Percentiles rank a stretch among this genome's conserved stretches.
These are phyloP conservation scores for Colletotrichum magnum DNA, from an alignment of 2,329 filamentous ascomycete genomes.

Conservation along the genomic window DNA sequence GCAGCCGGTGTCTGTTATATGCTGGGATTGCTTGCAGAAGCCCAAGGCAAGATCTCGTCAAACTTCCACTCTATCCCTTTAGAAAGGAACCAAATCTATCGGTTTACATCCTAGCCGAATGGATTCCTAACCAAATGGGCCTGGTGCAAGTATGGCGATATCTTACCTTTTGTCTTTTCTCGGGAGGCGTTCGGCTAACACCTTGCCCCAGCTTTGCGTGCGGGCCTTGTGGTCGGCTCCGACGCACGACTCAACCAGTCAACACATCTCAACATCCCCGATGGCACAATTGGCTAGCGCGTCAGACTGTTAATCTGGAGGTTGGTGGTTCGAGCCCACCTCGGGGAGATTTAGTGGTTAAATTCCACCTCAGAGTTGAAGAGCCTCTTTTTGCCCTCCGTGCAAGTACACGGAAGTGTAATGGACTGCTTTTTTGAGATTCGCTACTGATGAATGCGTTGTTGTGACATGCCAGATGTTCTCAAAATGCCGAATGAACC, in stretches of 20 bases:
- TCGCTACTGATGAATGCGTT: too few relatives aligned
- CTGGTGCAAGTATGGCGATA: too few relatives aligned
- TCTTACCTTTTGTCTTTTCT: too few relatives aligned
- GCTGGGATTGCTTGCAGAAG: too few relatives aligned
- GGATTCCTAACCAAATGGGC: too few relatives aligned
- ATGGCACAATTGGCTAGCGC: constrained; percentile 33
- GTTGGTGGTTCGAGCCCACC: constrained; percentile 33
- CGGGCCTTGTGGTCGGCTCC: constrained; percentile 4
- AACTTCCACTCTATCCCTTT: too few relatives aligned
- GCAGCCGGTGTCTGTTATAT: too few relatives aligned
- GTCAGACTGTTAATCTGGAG: constrained; percentile 33
- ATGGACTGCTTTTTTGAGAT: background rate
- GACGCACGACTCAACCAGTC: background rate
- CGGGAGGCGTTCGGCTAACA: background rate
- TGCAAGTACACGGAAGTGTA: too few relatives aligned
- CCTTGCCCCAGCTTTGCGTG: constrained; percentile 1
- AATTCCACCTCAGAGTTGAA: background rate
- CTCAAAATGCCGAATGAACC: too few relatives aligned
- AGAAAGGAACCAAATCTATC: background rate
- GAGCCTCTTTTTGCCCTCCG: background rate
- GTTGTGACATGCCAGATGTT: too few relatives aligned
- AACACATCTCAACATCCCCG: constrained; percentile 25
- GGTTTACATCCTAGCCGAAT: background rate
- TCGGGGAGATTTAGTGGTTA: constrained; percentile 22
- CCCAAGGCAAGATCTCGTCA: too few relatives aligned